Base-by-base conservation (phyloP, 306 rosid genomes). In the Trifolium subterraneum region DNA sequence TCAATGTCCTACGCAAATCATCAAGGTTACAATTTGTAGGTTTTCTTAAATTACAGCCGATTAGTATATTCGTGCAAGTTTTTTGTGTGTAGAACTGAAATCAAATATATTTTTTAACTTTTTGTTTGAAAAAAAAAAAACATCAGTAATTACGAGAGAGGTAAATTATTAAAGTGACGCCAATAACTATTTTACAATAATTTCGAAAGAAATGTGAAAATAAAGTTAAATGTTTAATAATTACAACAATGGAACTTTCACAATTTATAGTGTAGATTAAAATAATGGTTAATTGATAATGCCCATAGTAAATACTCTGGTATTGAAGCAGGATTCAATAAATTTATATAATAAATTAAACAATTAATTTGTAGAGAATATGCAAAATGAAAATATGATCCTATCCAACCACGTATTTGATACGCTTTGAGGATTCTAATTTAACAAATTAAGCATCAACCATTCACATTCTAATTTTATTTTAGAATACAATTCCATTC, bases 401-500 rank as follows among this genome's bases (percentile, higher is more conserved):
- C 22, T 64, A 69, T 20, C 67, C 64, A 48, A 64, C 45, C 71
- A 36, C 13, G 50, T 19, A 51, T 23, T 27, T 51, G 45, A n/a
- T 44, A 51, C 72, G 74, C 69, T 79, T 73, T 70, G 4, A 4
- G 33, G 33, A 29, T 29, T 29, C 10, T 27, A 15, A 22, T 8
- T 41, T 72, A 82, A 62, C 45, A 18, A 61, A 63, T 44, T 67
- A 70, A 78, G 80, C 55, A 78, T 60, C 33, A 36, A n/a, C 77
- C 77, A 72, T 47, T 80, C 74, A 77, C 41, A 29, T 78, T 71
- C 47, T 41, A 23, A 42, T 36, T 36, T 36, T 7, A 7, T 36
- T 47, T 47, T 54, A 73, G 88, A 86, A 88, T 84, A 78, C 56
- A 77, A 86, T 84, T 75, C 84, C 47, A 72, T 80, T 80, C 90